Conservation (phyloP, 495 filamentous ascomycete genomes). For the Aspergillus diversus region DNA sequence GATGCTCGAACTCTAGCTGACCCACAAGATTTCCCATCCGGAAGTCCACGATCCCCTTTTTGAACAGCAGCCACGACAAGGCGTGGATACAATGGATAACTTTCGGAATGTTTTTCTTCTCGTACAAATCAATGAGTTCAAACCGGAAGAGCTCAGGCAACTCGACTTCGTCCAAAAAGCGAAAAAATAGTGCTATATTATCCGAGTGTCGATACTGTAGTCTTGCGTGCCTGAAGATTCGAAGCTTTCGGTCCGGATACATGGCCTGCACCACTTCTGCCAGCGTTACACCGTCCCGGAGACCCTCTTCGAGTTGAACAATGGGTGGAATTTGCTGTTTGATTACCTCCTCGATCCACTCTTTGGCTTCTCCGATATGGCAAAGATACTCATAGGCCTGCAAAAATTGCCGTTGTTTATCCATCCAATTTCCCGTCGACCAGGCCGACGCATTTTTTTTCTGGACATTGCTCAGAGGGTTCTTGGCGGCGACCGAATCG, state of each 20-base stretch:
- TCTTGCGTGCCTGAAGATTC: conserved; percentile 82
- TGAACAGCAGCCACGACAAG: conserved; percentile 90
- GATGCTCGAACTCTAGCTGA: conserved; percentile 95
- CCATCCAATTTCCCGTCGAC: conserved; percentile 96
- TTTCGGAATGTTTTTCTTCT: conserved; percentile 99
- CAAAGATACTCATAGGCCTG: conserved; percentile 99
- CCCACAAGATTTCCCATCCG: conserved; percentile 98
- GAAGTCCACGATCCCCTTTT: conserved; percentile 92
- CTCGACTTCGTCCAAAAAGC: conserved; percentile 89
- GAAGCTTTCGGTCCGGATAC: conserved; percentile 69
- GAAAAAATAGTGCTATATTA: conserved; percentile 94
- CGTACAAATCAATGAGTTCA: conserved; percentile 96
- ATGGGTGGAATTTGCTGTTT: conserved; percentile 88
- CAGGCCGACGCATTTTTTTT: conserved; percentile 65
- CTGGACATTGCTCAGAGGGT: conserved; percentile 45
- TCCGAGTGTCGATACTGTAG: conserved; percentile 96
- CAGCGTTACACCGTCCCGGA: conserved; percentile 91
- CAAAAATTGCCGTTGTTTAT: conserved; percentile 93
- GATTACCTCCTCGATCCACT: conserved; percentile 98
- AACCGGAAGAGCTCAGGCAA: conserved; percentile 98
- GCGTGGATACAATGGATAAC: conserved; percentile 99
- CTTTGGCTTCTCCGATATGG: conserved; percentile 98
- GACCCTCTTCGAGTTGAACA: conserved; percentile 91
- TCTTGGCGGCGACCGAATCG: conserved; percentile 56
- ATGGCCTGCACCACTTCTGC: conserved; percentile 96